Percentiles rank a stretch among this genome's conserved stretches.
Conservation (phyloP, 371 early-diverging fungal species). For the Lichtheimia ornata region DNA sequence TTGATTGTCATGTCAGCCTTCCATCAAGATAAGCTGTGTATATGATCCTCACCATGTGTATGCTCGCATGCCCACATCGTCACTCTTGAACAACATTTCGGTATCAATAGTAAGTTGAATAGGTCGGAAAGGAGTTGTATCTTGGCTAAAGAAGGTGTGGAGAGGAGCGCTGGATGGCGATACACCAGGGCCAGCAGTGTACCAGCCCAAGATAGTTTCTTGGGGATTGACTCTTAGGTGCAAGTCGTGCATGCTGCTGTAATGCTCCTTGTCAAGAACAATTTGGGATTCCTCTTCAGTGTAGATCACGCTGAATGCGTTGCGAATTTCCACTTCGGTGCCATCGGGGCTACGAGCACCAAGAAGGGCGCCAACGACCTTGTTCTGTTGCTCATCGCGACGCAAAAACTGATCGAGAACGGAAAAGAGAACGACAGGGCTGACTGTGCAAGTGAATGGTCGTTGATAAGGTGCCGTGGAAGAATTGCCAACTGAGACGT, state of each 20-base stretch:
- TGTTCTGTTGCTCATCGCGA: conserved; percentile 77
- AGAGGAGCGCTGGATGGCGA: conserved; percentile 80
- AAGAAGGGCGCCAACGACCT: conserved; percentile 89
- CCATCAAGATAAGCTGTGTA: background rate
- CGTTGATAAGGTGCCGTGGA: conserved; percentile 54
- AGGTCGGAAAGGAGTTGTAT: conserved; percentile 79
- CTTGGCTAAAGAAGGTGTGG: conserved; percentile 86
- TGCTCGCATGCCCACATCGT: conserved; percentile 76
- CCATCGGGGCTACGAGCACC: conserved; percentile 86
- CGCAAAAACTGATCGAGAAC: conserved; percentile 92
- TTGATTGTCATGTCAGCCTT: background rate
- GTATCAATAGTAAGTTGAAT: conserved; percentile 90
- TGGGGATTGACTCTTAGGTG: conserved; percentile 89
- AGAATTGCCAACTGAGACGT: conserved; percentile 38
- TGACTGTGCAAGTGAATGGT: conserved; percentile 64
- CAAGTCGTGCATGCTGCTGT: conserved; percentile 81
- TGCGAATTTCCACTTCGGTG: conserved; percentile 83
- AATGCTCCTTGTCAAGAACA: conserved; percentile 88
- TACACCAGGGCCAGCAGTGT: conserved; percentile 74
- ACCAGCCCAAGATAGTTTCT: conserved; percentile 93
- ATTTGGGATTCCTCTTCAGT: conserved; percentile 67
- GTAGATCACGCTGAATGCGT: conserved; percentile 85
- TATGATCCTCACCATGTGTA: conserved; percentile 60
- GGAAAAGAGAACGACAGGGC: conserved; percentile 90
- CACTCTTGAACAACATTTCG: conserved; percentile 61